Conservation (phyloP, 176 grass and related monocot species). For the Chloris gayana region DNA sequence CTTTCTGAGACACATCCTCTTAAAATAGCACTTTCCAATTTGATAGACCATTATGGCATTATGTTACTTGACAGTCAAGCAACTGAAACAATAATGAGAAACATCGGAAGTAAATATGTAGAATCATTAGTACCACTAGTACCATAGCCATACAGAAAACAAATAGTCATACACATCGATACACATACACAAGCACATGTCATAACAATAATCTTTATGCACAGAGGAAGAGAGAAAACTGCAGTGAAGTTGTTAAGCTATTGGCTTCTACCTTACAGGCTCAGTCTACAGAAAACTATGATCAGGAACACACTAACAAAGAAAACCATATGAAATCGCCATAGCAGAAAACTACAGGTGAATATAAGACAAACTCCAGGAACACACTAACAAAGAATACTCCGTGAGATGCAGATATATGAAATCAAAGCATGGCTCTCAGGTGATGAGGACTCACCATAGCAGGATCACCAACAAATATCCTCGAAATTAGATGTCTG, state of each 20-base stretch:
- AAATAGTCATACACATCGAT: not conserved
- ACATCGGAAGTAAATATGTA: not conserved
- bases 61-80: not conserved
- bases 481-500: conserved; percentile 62
- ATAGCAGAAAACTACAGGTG: too few species aligned
- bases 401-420: conserved; percentile 1
- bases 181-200: not conserved
- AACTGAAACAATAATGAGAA: not conserved
- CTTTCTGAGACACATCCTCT: not conserved
- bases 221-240: not conserved
- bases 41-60: not conserved
- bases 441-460: conserved; percentile 48
- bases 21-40: not conserved
- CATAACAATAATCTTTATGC: not conserved
- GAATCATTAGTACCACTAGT: not conserved
- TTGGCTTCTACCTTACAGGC: conserved; percentile 6
- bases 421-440: conserved; percentile 9
- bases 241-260: conserved; percentile 6
- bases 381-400: not conserved
- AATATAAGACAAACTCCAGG: conserved; percentile 8
- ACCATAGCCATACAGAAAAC: not conserved
- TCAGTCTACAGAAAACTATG: not conserved
- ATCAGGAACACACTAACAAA: too few species aligned
- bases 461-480: conserved; percentile 73
- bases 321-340: too few species aligned